phyloP scores from a whole-genome alignment of 768 basidiomycete genomes.

The Boletus barrowsii region DNA sequence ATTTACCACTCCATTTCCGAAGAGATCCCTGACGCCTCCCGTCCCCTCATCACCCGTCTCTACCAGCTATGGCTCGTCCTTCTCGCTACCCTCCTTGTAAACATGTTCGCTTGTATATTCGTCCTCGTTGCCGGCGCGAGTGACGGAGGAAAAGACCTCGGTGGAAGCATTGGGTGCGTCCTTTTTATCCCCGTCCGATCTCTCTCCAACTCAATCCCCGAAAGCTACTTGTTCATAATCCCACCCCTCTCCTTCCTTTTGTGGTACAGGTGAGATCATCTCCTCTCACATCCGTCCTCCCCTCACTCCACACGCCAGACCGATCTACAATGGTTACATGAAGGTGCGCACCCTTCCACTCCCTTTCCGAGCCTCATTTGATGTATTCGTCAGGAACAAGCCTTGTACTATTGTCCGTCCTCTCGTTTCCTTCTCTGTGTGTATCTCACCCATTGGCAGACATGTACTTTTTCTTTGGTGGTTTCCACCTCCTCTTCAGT shows the following conservation, averaged over 20 bases:
- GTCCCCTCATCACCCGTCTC: constrained; percentile 76
- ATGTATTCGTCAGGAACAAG: constrained; percentile 68
- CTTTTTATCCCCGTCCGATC: constrained; percentile 17
- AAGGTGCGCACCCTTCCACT: constrained; percentile 53
- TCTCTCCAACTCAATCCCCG: constrained; percentile 7
- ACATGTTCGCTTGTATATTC: constrained; percentile 88
- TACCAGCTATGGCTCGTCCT: constrained; percentile 96
- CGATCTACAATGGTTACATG: constrained; percentile 97
- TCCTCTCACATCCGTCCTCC: constrained; percentile 4
- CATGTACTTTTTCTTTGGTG: constrained; percentile 94
- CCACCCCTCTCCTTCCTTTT: constrained; percentile 78
- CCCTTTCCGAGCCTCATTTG: constrained; percentile 25
- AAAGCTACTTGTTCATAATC: constrained; percentile 80
- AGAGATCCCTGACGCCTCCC: constrained; percentile 83
- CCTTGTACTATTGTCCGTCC: constrained; percentile 84
- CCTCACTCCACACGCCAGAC: constrained; percentile 43
- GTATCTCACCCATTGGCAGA: constrained; percentile 46
- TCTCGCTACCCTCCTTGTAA: constrained; percentile 73
- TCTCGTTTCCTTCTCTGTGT: constrained; percentile 2
- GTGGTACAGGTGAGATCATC: constrained; percentile 80
- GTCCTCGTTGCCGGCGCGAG: constrained; percentile 73
- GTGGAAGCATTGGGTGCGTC: constrained; percentile 75
- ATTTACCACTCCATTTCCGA: constrained; percentile 91
- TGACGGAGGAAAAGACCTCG: constrained; percentile 77
- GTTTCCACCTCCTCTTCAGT: constrained; percentile 91